These are phyloP conservation scores for Bruguiera parviflora DNA, from an alignment of 345 rosid genomes.

Conservation along the genomic window DNA sequence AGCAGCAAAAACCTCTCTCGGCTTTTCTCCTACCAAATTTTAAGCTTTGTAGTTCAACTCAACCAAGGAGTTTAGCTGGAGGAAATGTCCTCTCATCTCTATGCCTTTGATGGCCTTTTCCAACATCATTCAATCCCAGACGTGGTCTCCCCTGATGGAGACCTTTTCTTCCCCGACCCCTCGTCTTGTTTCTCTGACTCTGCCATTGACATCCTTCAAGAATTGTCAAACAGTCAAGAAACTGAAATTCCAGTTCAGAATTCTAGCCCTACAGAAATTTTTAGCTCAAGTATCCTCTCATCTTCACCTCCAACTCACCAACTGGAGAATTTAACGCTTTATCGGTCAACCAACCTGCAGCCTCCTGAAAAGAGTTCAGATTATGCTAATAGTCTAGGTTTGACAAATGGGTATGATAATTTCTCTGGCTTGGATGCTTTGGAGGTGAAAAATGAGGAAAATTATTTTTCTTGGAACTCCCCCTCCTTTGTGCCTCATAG, in stretches of 20 bases:
- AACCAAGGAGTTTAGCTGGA: neutral
- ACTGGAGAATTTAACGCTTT: constrained; percentile 51
- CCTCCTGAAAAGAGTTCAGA: constrained; percentile 17
- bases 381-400: constrained; percentile 5
- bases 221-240: constrained; percentile 26
- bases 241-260: constrained; percentile 30
- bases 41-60: constrained; percentile 1
- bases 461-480: constrained; percentile 17
- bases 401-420: constrained; percentile 31
- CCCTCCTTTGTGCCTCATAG: constrained; percentile 38
- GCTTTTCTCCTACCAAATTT: neutral
- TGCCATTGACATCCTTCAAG: constrained; percentile 37
- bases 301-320: constrained; percentile 61
- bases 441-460: constrained; percentile 53
- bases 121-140: constrained; percentile 40
- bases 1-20: neutral
- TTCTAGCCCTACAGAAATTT: constrained; percentile 27
- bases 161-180: constrained; percentile 36
- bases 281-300: constrained; percentile 37
- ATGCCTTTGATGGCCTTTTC: constrained; percentile 38
- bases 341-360: constrained; percentile 30
- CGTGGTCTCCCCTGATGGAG: constrained; percentile 40
- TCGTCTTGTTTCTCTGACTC: constrained; percentile 34
- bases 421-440: constrained; percentile 24
- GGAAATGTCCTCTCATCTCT: constrained; percentile 62